Conservation (phyloP, 2,329 filamentous ascomycete genomes). For the Trichothecium roseum region DNA sequence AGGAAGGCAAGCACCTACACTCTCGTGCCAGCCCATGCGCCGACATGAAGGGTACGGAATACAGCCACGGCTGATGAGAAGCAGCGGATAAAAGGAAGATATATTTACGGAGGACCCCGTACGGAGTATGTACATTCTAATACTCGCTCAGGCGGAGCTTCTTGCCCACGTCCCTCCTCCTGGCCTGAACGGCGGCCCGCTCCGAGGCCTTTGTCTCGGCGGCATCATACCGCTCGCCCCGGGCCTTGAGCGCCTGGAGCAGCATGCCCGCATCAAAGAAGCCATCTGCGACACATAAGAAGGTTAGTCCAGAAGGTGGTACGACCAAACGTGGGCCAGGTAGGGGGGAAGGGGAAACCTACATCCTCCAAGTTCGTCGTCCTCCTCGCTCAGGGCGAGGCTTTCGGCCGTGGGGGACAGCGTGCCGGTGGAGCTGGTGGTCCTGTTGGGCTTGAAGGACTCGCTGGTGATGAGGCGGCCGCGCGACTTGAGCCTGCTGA, state of each 20-base stretch:
- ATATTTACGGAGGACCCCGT: too few species aligned
- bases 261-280: conserved; percentile 98
- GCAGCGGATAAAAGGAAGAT: too few species aligned
- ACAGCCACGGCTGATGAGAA: too few species aligned
- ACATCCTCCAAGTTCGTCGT: conserved; percentile 90
- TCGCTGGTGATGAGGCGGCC: conserved; percentile 60
- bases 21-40: too few species aligned
- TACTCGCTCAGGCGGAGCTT: conserved; percentile 63
- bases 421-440: conserved; percentile 32
- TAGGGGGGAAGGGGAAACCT: conserved; percentile 33
- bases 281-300: conserved; percentile 29
- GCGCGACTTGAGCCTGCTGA: conserved; percentile 53
- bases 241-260: conserved; percentile 72
- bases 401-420: conserved; percentile 60
- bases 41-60: too few species aligned
- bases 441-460: conserved; percentile 18
- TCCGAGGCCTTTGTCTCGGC: conserved; percentile 45
- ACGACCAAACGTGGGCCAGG: conserved; percentile 2
- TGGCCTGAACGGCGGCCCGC: conserved; percentile 46
- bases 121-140: too few species aligned
- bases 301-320: conserved; percentile 15
- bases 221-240: conserved; percentile 42
- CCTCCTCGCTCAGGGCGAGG: conserved; percentile 64
- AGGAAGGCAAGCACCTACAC: too few species aligned
- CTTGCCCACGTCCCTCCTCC: conserved; percentile 62